Base-by-base conservation (phyloP, 2,329 filamentous ascomycete genomes). In the Venturia nashicola region DNA sequence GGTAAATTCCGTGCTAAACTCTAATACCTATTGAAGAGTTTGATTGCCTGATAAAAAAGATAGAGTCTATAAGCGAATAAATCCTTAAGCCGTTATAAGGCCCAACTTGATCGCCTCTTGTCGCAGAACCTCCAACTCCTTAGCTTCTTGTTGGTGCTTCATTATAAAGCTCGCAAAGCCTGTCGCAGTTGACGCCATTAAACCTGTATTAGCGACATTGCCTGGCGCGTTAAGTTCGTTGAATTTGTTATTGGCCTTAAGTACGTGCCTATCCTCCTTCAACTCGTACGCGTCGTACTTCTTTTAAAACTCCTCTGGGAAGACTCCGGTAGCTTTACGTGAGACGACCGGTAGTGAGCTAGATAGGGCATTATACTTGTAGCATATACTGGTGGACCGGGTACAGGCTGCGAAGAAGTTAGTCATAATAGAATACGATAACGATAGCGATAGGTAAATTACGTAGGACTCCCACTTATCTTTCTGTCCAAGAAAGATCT, bases 201-300 rank as follows among this genome's bases (percentile, higher is more conserved):
- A n/a, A 27, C 39, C 59, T n/a, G 39, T 14, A n/a, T 42, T 46
- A 1, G 61, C 23, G n/a, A 54, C n/a, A 8, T 23, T 32, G 6
- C 16, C 6, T 9, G 42, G 34, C 2, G 42, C 42, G 16, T 62
- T 62, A 9, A 57, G 32, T 14, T 40, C 46, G 20, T 64, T 64
- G 43, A 64, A 43, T 14, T 42, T 44, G 16, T 64, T 40, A 20
- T 44, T 48, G 5, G 55, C 44, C 18, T 36, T 34, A 12, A 44
- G 39, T 23, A 57, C 23, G 27, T 14, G 46, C n/a, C 32, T 43
- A 36, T 61, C 59, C 40, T 48, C 18, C 32, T 64, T 44, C 23
- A n/a, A 20, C 20, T 61, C 46, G 62, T 16, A 39, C 20, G 39
- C 62, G 14, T 64, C 39, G 42, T 64, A 64, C 40, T 64, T 61